phyloP scores from a whole-genome alignment of 176 grass and related monocot species.

The Poa annua region DNA sequence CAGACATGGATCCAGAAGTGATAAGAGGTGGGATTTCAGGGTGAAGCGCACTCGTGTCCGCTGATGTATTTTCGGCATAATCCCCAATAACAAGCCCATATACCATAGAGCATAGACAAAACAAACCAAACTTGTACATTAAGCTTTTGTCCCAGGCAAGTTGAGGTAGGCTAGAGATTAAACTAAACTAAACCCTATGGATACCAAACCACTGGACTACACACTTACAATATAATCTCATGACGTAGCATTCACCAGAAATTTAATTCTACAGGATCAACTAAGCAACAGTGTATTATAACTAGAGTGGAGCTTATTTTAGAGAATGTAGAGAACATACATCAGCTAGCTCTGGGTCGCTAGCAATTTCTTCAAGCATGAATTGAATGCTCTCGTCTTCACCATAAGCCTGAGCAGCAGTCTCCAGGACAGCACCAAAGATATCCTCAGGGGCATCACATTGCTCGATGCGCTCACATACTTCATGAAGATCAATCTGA shows the following conservation, averaged over 20 bases:
- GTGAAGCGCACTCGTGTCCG: no score
- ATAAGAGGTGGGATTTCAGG: no score
- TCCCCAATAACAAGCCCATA: neutral
- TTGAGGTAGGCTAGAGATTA: no score
- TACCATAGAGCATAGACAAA: neutral
- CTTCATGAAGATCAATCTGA: slow-evolving; percentile 76
- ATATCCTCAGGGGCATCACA: slow-evolving; percentile 63
- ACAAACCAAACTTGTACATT: neutral
- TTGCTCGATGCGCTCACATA: slow-evolving; percentile 60
- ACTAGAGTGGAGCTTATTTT: neutral
- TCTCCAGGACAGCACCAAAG: slow-evolving; percentile 71
- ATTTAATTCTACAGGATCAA: neutral
- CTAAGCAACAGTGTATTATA: neutral
- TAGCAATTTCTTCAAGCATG: slow-evolving; percentile 62
- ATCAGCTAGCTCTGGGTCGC: slow-evolving; percentile 61
- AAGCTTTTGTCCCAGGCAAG: no score
- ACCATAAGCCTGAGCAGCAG: slow-evolving; percentile 49
- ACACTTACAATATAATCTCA: neutral
- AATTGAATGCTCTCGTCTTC: slow-evolving; percentile 50
- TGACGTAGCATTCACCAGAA: neutral
- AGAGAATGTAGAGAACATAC: slow-evolving; percentile 44
- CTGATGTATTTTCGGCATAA: neutral
- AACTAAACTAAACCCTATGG: no score
- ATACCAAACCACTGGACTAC: neutral
- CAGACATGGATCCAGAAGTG: no score